Percentiles rank a stretch among this genome's conserved stretches.
Conservation (phyloP, 306 rosid genomes). For the Phaseolus lunatus region DNA sequence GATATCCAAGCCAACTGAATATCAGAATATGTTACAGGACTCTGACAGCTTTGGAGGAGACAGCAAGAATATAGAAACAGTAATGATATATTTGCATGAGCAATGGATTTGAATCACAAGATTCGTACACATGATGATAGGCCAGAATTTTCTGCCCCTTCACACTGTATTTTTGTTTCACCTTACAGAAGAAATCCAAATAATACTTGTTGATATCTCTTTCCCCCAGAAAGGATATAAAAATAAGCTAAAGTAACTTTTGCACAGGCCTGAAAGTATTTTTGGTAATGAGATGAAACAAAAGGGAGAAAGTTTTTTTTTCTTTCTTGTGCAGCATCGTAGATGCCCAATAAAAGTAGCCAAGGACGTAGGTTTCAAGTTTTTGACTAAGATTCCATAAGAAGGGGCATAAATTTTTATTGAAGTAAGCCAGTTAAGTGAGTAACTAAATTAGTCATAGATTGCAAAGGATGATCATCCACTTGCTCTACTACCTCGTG, state of each 20-base stretch:
- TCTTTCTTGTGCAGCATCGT: conserved; percentile 33
- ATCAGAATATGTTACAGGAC: conserved; percentile 50
- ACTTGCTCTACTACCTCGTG: conserved; percentile 70
- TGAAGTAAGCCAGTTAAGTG: not conserved
- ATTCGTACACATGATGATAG: conserved; percentile 48
- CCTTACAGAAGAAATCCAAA: conserved; percentile 19
- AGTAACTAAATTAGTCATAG: conserved; percentile 29
- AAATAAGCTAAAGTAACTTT: conserved; percentile 45
- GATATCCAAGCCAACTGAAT: conserved; percentile 47
- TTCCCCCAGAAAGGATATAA: conserved; percentile 10
- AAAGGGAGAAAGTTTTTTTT: conserved; percentile 8
- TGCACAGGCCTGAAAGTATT: conserved; percentile 44
- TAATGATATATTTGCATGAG: conserved; percentile 44
- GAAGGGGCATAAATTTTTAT: conserved; percentile 13
- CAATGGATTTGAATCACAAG: conserved; percentile 50
- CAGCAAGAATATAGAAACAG: conserved; percentile 53
- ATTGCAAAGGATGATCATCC: conserved; percentile 57
- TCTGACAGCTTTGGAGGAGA: conserved; percentile 58
- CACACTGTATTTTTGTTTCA: conserved; percentile 39
- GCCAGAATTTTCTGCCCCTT: conserved; percentile 42
- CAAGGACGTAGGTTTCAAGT: conserved; percentile 56
- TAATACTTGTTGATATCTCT: conserved; percentile 19
- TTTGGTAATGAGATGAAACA: conserved; percentile 43
- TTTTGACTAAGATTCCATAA: conserved; percentile 67
- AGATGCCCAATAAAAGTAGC: conserved; percentile 39